Base-by-base conservation (phyloP, 352 stramenopile genomes). In the Thalassiosira hispida region DNA sequence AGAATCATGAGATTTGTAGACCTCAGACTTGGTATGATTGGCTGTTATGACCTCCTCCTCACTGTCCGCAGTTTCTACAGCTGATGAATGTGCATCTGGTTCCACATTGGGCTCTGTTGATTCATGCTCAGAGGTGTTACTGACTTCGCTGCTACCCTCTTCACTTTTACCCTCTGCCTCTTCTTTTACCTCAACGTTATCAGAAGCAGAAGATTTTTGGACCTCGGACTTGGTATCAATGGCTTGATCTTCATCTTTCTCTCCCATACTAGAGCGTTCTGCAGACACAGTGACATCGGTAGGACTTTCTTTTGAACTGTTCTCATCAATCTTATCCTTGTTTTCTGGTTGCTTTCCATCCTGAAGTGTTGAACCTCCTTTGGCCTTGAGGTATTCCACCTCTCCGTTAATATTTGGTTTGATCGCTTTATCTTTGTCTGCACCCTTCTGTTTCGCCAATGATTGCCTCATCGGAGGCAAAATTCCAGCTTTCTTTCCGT, bases 141-240 rank as follows among this genome's bases (percentile, higher is more conserved):
- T 16, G 12, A 6, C 29, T 38, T 29, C 3, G 9, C 25, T 47
- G 38, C 29, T 44, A 22, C 22, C 49, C 12, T 29, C 0, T 14
- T n/a, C 31, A 46, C 33, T 27, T 23, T 16, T 1, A 66, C 12
- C 57, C 31, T 66, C 33, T 33, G 23, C 9, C 33, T 66, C 18
- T 22, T 65, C n/a, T 12, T 65, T 23, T 33, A 51, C 42, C 31
- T 18, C 20, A 2, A 23, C 16, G 16, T 66, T 5, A 25, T 38
- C 35, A 38, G 27, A 53, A 31, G n/a, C 22, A 66, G 35, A 20
- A 35, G 31, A 53, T 56, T 56, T 9, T 3, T 25, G 12, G 1
- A 14, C 3, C 47, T 56, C 18, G 1, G 46, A 61, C 40, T 81
- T 22, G 14, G 23, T 18, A 46, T 62, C 53, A 59, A 38, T 42